phyloP scores from a whole-genome alignment of 768 basidiomycete species.

The Boletus subparvulus region DNA sequence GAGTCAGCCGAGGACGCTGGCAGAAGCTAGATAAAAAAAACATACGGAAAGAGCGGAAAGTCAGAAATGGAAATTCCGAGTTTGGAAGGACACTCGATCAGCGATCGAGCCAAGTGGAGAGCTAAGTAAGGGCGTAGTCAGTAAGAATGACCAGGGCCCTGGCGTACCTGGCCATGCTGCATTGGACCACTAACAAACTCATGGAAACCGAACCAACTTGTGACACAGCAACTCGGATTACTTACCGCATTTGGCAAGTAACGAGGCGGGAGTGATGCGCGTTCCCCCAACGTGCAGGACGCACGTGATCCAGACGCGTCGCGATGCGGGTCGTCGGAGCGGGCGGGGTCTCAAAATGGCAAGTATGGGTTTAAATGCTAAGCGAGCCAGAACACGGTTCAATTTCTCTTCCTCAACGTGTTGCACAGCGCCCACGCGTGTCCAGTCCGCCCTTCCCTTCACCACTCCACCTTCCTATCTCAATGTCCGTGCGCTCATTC shows the following conservation, averaged over 20 bases:
- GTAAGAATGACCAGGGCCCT: conserved; percentile 3
- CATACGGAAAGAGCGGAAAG: conserved; percentile 5
- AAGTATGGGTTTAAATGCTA: conserved; percentile 32
- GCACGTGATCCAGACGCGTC: conserved; percentile 33
- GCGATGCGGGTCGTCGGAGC: conserved; percentile 32
- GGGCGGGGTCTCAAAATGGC: conserved; percentile 34
- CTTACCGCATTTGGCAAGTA: no score
- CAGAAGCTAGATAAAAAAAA: neutral
- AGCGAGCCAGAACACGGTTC: conserved; percentile 25
- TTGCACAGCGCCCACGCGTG: conserved; percentile 30
- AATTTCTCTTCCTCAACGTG: conserved; percentile 31
- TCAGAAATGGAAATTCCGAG: conserved; percentile 12
- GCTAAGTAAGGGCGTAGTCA: neutral
- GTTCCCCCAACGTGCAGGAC: neutral
- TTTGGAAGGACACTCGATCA: conserved; percentile 20
- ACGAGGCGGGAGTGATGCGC: neutral
- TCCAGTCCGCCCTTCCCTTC: neutral
- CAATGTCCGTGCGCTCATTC: conserved; percentile 59
- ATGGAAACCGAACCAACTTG: conserved; percentile 7
- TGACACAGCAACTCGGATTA: neutral
- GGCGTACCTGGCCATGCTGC: conserved; percentile 4
- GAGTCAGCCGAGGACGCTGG: neutral
- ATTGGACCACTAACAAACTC: neutral
- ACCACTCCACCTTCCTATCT: conserved; percentile 10
- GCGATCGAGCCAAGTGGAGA: conserved; percentile 11